Evolutionary conservation across 2,329 filamentous ascomycete genomes (phyloP).

Genomic region (Fusarium camptoceras): DNA sequence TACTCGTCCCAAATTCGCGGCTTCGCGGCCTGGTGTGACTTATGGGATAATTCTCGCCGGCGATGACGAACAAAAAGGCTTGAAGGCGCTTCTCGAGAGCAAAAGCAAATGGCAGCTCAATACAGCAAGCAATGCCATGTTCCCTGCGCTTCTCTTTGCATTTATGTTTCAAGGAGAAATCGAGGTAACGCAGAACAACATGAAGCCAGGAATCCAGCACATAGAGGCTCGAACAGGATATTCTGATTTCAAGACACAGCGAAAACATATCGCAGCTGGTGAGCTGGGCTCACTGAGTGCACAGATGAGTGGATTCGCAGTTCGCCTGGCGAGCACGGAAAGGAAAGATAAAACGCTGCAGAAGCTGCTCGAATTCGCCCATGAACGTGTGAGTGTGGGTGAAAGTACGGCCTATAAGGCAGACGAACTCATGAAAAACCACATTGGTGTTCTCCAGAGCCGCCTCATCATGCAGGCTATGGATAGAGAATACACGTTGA

Average conservation of each 20-base stretch:
- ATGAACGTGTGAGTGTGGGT: slow-evolving; percentile 1
- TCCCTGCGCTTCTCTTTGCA: slow-evolving; percentile 51
- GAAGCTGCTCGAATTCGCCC: slow-evolving; percentile 51
- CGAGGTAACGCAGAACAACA: slow-evolving; percentile 48
- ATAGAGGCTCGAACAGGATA: slow-evolving; percentile 54
- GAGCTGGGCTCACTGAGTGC: slow-evolving; percentile 50
- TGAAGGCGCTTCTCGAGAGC: slow-evolving; percentile 43
- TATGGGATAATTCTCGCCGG: slow-evolving; percentile 50
- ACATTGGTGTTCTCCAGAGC: slow-evolving; percentile 48
- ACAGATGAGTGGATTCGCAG: slow-evolving; percentile 51
- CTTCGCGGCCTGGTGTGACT: slow-evolving; percentile 36
- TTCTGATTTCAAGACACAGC: slow-evolving; percentile 48
- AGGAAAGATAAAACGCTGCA: slow-evolving; percentile 53
- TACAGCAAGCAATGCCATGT: slow-evolving; percentile 50
- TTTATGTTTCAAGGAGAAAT: slow-evolving; percentile 52
- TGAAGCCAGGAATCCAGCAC: slow-evolving; percentile 49
- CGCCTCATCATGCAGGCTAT: slow-evolving; percentile 52
- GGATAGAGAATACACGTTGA: slow-evolving; percentile 52
- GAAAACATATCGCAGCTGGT: slow-evolving; percentile 45
- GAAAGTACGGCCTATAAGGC: slow-evolving; percentile 10
- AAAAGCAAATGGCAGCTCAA: slow-evolving; percentile 46
- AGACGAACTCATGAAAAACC: slow-evolving; percentile 42
- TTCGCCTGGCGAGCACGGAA: slow-evolving; percentile 53
- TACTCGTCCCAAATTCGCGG: slow-evolving; percentile 20
- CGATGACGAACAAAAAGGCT: slow-evolving; percentile 39